Conservation (phyloP, 768 basidiomycete species). For the Russula virescens region DNA sequence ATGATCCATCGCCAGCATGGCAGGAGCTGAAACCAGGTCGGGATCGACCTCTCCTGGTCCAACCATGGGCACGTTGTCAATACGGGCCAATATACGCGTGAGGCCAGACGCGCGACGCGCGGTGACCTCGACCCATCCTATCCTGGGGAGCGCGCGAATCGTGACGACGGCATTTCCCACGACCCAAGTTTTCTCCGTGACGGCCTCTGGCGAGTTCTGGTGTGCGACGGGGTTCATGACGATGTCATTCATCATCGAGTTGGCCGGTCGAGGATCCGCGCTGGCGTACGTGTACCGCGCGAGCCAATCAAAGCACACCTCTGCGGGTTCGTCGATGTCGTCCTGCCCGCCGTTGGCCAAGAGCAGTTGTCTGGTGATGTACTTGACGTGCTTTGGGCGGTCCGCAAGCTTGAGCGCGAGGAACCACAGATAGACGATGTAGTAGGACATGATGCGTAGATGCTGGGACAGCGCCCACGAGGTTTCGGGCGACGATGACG, state of each 20-base stretch:
- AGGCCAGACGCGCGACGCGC: conserved; percentile 86
- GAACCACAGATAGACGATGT: conserved; percentile 93
- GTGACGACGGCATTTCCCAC: conserved; percentile 81
- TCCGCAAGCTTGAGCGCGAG: conserved; percentile 78
- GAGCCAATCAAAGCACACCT: conserved; percentile 98
- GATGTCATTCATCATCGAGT: conserved; percentile 71
- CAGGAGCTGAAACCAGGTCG: conserved; percentile 66
- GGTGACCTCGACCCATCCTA: conserved; percentile 86
- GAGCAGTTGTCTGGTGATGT: conserved; percentile 81
- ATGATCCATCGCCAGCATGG: conserved; percentile 67
- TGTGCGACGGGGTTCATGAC: conserved; percentile 52
- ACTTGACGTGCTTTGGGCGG: conserved; percentile 72
- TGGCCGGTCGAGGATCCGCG: conserved; percentile 85
- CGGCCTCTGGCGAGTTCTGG: conserved; percentile 33
- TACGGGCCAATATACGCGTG: conserved; percentile 73
- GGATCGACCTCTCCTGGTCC: conserved; percentile 80
- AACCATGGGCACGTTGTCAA: conserved; percentile 87
- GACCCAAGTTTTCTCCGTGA: conserved; percentile 76
- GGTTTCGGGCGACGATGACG: conserved; percentile 47
- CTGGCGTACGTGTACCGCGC: conserved; percentile 91
- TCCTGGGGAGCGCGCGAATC: conserved; percentile 60
- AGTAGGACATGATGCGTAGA: conserved; percentile 84
- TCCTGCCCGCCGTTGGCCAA: conserved; percentile 74
- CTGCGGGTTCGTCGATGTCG: conserved; percentile 80
- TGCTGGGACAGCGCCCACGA: conserved; percentile 90